Base-by-base conservation (phyloP, 805 yeast genomes). In the Saccharomyces jurei region DNA sequence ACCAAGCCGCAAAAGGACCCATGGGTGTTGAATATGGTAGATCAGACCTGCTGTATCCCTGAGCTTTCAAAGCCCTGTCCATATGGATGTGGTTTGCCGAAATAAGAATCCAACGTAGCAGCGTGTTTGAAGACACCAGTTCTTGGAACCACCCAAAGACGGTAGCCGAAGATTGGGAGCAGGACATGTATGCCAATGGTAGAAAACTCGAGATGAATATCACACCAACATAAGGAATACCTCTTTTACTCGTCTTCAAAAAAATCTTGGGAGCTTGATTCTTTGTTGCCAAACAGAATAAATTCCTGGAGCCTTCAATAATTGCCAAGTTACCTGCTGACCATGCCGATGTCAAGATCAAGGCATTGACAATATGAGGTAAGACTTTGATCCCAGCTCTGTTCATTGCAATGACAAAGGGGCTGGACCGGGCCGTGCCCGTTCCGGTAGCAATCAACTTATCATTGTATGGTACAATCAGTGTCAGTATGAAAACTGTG, bases 401-500 rank as follows among this genome's bases (percentile, higher is more conserved):
- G 61, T 75, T 70, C 56, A 78, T 75, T 27, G 79, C 82, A 56
- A 79, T 68, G 48, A 78, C 80, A 54, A 76, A 77, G 1, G 83
- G 81, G 13, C 79, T 74, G 2, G 80, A 76, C 17, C 77, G 71
- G 27, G 78, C 79, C 50, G 71, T 70, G 10, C 70, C 54, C 11
- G 52, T 41, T 6, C 64, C 62, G 17, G 28, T 22, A 26, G 71
- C 67, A 54, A 74, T 76, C 76, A 53, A 69, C 27, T 32, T 74
- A 57, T 49, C 75, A 71, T 41, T 65, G 41, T 63, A 81, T 81
- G 54, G 73, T 74, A 54, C 78, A 76, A 21, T 83, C 77, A 53
- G 81, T 86, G 63, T 82, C 74, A 74, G 81, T 76, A 53, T 72
- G 57, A 81, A 75, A 50, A 78, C 77, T 41, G 83, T 76, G 29